A percentile compares a stretch with the other conserved stretches of the same genome.
These are phyloP conservation scores for Paxillus rubicundulus DNA, from an alignment of 768 basidiomycete species.

Conservation along the genomic window DNA sequence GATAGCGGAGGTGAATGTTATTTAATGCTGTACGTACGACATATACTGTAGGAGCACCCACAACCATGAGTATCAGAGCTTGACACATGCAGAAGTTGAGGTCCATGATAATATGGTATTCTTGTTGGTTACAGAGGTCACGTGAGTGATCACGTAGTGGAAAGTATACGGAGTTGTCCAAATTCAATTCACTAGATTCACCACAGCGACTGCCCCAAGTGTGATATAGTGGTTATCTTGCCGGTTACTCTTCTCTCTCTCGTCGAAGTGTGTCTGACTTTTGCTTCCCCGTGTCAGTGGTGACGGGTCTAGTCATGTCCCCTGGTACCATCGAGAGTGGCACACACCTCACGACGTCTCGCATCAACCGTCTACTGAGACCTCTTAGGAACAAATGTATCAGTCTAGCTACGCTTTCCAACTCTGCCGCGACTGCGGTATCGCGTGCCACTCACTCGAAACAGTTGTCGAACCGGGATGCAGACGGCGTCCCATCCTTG, in stretches of 20 bases:
- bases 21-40: background rate
- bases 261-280: background rate
- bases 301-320: constrained; percentile 8
- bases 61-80: too few species aligned
- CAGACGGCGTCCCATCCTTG: constrained; percentile 32
- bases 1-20: background rate
- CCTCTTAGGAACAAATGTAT: constrained; percentile 48
- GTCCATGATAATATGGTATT: too few species aligned
- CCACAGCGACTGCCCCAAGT: too few species aligned
- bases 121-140: constrained; percentile 6
- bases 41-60: too few species aligned
- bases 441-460: constrained; percentile 16
- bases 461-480: constrained; percentile 18
- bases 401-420: constrained; percentile 30
- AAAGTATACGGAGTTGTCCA: background rate
- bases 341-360: constrained; percentile 37
- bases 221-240: background rate
- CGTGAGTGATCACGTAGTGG: constrained; percentile 14
- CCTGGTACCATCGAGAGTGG: constrained; percentile 15
- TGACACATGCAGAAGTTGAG: too few species aligned
- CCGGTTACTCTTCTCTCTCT: background rate
- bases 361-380: constrained; percentile 45
- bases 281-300: background rate
- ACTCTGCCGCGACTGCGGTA: constrained; percentile 16
- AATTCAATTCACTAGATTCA: background rate